Evolutionary conservation across 1,284 basidiomycete genomes (phyloP).

Genomic region (Cerrena zonata): DNA sequence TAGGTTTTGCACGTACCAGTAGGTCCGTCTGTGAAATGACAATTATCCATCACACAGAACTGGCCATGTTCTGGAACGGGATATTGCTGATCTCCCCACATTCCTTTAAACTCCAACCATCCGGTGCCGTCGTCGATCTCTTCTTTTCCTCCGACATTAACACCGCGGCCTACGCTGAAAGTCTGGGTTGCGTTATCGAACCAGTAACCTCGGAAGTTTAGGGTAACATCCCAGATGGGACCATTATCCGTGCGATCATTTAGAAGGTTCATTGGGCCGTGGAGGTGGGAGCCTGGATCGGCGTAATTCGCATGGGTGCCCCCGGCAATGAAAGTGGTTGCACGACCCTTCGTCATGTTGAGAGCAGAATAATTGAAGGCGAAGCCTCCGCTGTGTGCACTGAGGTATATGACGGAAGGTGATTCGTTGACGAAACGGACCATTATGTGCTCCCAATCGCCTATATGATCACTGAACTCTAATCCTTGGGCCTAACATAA

Average conservation of each 20-base stretch:
- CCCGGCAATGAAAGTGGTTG: slow-evolving; percentile 24
- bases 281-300: slow-evolving; percentile 22
- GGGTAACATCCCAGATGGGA: slow-evolving; percentile 24
- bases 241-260: slow-evolving; percentile 19
- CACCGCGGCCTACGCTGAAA: slow-evolving; percentile 23
- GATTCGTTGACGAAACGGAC: slow-evolving; percentile 30
- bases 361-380: slow-evolving; percentile 24
- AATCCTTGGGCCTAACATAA: slow-evolving; percentile 21
- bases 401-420: slow-evolving; percentile 29
- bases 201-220: slow-evolving; percentile 29
- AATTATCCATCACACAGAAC: slow-evolving; percentile 22
- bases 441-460: slow-evolving; percentile 36
- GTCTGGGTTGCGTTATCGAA: slow-evolving; percentile 18
- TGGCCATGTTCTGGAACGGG: slow-evolving; percentile 21
- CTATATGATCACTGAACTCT: slow-evolving; percentile 26
- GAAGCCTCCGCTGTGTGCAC: slow-evolving; percentile 29
- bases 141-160: slow-evolving; percentile 15
- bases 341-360: slow-evolving; percentile 19
- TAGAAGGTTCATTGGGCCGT: slow-evolving; percentile 14
- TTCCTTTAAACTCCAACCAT: slow-evolving; percentile 26
- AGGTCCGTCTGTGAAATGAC: slow-evolving; percentile 23
- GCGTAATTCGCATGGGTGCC: slow-evolving; percentile 32
- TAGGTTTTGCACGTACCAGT: slow-evolving; percentile 16
- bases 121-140: slow-evolving; percentile 19
- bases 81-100: slow-evolving; percentile 29